phyloP scores from a whole-genome alignment of 306 rosid genomes.

The Canavalia gladiata region DNA sequence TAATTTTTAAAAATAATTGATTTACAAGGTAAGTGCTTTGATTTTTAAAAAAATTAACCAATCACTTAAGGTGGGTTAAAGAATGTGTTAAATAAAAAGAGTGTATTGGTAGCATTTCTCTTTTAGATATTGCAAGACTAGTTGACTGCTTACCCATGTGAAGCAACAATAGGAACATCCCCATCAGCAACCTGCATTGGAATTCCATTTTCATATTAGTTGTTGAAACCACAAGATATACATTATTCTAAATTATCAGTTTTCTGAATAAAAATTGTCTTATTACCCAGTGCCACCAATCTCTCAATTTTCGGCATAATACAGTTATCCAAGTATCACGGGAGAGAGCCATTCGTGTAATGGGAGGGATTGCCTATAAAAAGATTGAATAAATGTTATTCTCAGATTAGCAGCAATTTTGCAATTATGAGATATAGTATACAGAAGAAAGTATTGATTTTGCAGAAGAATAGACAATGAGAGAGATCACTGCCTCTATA shows the following conservation, averaged over 20 bases:
- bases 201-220: constrained; percentile 48
- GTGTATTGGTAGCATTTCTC: no score
- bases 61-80: no score
- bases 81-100: no score
- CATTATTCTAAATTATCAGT: constrained; percentile 44
- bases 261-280: constrained; percentile 39
- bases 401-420: constrained; percentile 43
- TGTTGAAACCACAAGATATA: constrained; percentile 39
- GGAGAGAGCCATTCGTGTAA: constrained; percentile 95
- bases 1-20: no score
- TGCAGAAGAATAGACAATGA: constrained; percentile 26
- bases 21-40: no score
- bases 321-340: constrained; percentile 94
- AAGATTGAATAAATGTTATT: constrained; percentile 37
- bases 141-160: constrained; percentile 87
- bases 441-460: constrained; percentile 15
- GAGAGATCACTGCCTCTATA: constrained; percentile 27
- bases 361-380: constrained; percentile 91
- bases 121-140: constrained; percentile 37
- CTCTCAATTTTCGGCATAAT: constrained; percentile 93
- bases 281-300: constrained; percentile 99
- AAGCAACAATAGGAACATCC: constrained; percentile 90
- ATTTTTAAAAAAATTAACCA: no score
- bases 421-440: constrained; percentile 38
- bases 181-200: constrained; percentile 87